Base-by-base conservation (phyloP, 345 rosid genomes). In the Eutrema yunnanense region DNA sequence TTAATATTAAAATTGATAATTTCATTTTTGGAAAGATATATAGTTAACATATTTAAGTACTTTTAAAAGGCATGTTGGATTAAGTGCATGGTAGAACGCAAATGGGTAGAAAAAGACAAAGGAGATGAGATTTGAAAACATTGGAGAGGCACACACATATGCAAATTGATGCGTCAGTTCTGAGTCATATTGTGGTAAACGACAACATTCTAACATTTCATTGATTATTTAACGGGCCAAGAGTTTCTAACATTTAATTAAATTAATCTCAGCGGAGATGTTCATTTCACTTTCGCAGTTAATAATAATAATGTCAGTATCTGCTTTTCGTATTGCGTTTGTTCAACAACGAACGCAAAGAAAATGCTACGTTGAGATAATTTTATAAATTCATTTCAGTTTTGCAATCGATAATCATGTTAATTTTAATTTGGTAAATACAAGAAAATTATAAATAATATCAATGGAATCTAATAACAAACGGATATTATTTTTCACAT, bases 21-120 rank as follows among this genome's bases (percentile, higher is more conserved):
- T 6, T 29, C 34, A 52, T 29, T 9, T 50, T 5, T 52, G 56
- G 34, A 27, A 51, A 51, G 7, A 52, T 27, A 27, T 19, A 19
- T 16, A 16, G 9, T 8, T 3, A 53, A 29, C 4, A 19, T 26
- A 12, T 33, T 33, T 5, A 27, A n/a, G 9, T 52, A 52, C 9
- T 37, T 37, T 34, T 5, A 22, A 49, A 29, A 60, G 10, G 59
- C 36, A 30, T 34, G 14, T 30, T 58, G 40, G 57, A 37, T 1
- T 7, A n/a, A 40, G 30, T 58, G 74, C 33, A 61, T 40, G 5
- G 38, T 5, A 14, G 41, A 62, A 62, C 41, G 34, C 65, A 73
- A 37, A 73, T 73, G 71, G 71, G 16, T 36, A 55, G 33, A 73
- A 73, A 36, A 41, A 36, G 76, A 64, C 71, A 10, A 73, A 42